Evolutionary conservation across 495 filamentous ascomycete genomes (phyloP).

Genomic region (Talaromyces borbonicus): DNA sequence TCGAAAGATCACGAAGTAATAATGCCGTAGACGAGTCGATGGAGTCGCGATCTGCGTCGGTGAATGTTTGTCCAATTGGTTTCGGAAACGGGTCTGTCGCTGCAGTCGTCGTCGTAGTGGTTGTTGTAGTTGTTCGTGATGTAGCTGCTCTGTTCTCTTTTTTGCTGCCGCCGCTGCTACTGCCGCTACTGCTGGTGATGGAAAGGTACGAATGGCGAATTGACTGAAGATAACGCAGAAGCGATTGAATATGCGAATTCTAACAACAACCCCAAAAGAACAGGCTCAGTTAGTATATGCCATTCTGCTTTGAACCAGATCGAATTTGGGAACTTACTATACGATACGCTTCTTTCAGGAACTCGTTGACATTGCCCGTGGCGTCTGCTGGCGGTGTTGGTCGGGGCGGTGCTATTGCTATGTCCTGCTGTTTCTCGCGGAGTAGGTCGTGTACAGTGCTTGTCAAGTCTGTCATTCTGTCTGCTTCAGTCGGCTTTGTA

Average conservation of each 20-base stretch:
- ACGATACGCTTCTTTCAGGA: constrained; percentile 89
- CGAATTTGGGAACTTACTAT: constrained; percentile 68
- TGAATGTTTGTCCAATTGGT: constrained; percentile 36
- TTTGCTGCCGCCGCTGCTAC: too few species aligned
- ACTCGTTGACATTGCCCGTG: constrained; percentile 61
- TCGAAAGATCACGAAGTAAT: constrained; percentile 72
- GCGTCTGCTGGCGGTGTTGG: constrained; percentile 15
- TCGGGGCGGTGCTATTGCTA: constrained; percentile 29
- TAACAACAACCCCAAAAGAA: constrained; percentile 23
- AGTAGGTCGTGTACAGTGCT: constrained; percentile 53
- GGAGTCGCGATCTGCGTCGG: constrained; percentile 61
- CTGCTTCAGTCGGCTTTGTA: too few species aligned
- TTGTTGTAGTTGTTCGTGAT: constrained; percentile 19
- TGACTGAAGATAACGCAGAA: constrained; percentile 65
- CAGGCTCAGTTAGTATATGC: constrained; percentile 1
- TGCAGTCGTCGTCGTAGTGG: too few species aligned
- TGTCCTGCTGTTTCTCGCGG: constrained; percentile 30
- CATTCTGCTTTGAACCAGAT: too few species aligned
- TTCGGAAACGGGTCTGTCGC: too few species aligned
- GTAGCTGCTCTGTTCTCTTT: constrained; percentile 31
- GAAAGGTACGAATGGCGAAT: constrained; percentile 91
- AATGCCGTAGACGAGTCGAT: constrained; percentile 79
- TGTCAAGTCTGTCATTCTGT: constrained; percentile 69
- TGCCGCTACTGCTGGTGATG: constrained; percentile 48
- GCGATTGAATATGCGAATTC: constrained; percentile 76